Conservation (phyloP, 2,329 filamentous ascomycete species). For the Aspergillus luchuensis region DNA sequence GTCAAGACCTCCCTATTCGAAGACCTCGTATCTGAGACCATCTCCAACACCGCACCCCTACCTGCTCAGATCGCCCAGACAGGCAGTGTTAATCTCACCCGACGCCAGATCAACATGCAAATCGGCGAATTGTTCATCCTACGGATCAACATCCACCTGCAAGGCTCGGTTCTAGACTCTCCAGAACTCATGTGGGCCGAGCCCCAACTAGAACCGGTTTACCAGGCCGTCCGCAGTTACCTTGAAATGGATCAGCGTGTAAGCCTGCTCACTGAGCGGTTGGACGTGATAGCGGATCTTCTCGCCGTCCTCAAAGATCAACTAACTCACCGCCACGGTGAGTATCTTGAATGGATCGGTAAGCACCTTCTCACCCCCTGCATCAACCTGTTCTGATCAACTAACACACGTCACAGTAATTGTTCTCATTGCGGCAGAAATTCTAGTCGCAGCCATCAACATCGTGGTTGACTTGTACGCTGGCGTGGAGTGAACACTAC, state of each 20-base stretch:
- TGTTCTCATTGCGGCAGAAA: conserved; percentile 91
- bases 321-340: conserved; percentile 86
- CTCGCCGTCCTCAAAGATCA: conserved; percentile 94
- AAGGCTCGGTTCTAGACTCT: conserved; percentile 93
- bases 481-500: conserved; percentile 53
- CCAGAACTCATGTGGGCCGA: conserved; percentile 99
- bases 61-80: conserved; percentile 90
- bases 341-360: conserved; percentile 90
- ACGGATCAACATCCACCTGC: conserved; percentile 95
- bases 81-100: conserved; percentile 84
- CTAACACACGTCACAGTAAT: conserved; percentile 64
- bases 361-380: conserved; percentile 41
- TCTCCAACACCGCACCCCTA: conserved; percentile 89
- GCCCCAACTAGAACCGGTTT: conserved; percentile 93
- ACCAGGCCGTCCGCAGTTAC: conserved; percentile 92
- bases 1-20: conserved; percentile 98
- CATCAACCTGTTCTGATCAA: conserved; percentile 18
- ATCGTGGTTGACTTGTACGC: conserved; percentile 93
- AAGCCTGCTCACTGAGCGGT: conserved; percentile 79
- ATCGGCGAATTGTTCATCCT: conserved; percentile 98
- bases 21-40: conserved; percentile 89
- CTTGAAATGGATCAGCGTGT: conserved; percentile 98
- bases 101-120: conserved; percentile 97
- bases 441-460: conserved; percentile 87
- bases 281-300: conserved; percentile 92